These are phyloP conservation scores for Apophysomyces elegans DNA, from an alignment of 371 early-diverging fungal genomes.

Conservation along the genomic window DNA sequence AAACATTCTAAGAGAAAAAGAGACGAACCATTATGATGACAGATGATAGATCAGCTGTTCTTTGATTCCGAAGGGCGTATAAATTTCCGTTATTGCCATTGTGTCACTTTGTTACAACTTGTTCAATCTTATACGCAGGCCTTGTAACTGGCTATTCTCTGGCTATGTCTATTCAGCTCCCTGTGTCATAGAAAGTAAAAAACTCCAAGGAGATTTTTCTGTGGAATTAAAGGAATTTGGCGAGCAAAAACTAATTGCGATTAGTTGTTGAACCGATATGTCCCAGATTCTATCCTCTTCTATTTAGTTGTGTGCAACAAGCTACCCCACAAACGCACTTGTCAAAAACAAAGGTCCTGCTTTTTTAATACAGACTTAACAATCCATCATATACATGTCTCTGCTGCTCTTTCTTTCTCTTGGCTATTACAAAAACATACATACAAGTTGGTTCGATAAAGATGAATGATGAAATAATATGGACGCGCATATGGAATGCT, in stretches of 20 bases:
- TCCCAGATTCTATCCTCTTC: background rate
- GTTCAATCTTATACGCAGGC: background rate
- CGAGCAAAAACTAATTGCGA: background rate
- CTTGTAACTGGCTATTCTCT: background rate
- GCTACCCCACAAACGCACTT: background rate
- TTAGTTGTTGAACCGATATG: background rate
- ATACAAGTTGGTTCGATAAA: too few relatives aligned
- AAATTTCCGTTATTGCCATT: background rate
- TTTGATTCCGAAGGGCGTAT: background rate
- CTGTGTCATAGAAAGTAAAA: background rate
- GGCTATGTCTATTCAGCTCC: background rate
- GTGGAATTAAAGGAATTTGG: too few relatives aligned
- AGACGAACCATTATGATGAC: background rate
- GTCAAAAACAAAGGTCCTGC: too few relatives aligned
- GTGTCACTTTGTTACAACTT: background rate
- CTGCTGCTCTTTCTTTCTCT: too few relatives aligned
- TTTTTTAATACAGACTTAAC: too few relatives aligned
- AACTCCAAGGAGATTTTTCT: background rate
- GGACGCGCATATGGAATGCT: too few relatives aligned
- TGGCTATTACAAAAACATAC: too few relatives aligned
- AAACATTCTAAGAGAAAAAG: background rate
- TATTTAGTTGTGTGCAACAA: background rate
- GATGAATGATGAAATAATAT: too few relatives aligned
- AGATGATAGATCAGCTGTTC: constrained; percentile 6
- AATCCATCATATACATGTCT: too few relatives aligned